A percentile compares a stretch with the other conserved stretches of the same genome.
phyloP scores from a whole-genome alignment of 1,284 basidiomycete genomes.

The Phaffia rhodozyma region DNA sequence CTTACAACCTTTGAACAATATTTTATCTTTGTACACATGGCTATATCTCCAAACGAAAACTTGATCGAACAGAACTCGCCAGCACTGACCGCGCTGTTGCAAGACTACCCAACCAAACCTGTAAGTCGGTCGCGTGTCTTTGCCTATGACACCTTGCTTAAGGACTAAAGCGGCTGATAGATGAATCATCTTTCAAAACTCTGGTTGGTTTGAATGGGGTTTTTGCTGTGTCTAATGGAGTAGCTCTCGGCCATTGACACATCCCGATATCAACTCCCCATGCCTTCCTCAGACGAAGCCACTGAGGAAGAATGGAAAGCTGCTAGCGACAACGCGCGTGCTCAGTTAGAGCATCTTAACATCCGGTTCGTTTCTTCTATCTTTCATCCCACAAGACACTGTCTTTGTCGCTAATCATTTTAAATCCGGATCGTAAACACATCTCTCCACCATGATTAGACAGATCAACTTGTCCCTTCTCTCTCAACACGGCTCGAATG shows the following conservation, averaged over 20 bases:
- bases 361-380: constrained; percentile 1
- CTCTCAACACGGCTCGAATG: constrained; percentile 77
- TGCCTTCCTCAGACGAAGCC: not conserved
- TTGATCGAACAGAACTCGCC: constrained; percentile 6
- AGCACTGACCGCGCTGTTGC: constrained; percentile 2
- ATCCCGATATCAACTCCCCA: constrained; percentile 10
- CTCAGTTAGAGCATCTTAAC: constrained; percentile 14
- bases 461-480: constrained; percentile 74
- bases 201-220: not conserved
- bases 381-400: not conserved
- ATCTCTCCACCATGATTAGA: constrained; percentile 35
- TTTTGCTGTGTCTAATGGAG: not conserved
- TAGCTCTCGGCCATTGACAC: constrained; percentile 17
- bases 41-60: not conserved
- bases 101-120: constrained; percentile 10
- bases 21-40: too few relatives aligned
- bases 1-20: too few relatives aligned
- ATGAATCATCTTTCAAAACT: not conserved
- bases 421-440: not conserved
- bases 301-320: constrained; percentile 14
- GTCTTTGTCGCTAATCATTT: not conserved
- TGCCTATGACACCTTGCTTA: not conserved
- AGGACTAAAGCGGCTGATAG: not conserved
- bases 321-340: constrained; percentile 13
- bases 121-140: constrained; percentile 1